Conservation (phyloP, 2,329 filamentous ascomycete genomes). For the Incumbomyces lentus region DNA sequence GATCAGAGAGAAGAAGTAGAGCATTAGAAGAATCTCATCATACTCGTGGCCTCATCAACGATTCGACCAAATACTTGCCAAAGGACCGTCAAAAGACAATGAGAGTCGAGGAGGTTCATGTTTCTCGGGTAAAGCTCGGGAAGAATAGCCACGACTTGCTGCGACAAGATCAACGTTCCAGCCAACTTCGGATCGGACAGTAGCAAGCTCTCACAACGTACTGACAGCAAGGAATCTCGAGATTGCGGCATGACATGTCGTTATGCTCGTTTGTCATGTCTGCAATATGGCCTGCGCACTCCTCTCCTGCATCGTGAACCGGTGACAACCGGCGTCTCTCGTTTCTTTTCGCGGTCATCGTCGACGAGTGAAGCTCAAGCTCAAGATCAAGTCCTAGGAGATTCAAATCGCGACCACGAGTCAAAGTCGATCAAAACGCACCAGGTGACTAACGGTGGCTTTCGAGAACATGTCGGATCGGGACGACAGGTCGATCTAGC, state of each 20-base stretch:
- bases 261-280: not conserved
- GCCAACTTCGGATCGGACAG: not conserved
- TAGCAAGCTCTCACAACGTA: too few relatives aligned
- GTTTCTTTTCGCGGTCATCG: not conserved
- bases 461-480: not conserved
- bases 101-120: not conserved
- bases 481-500: constrained; percentile 5
- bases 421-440: too few relatives aligned
- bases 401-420: too few relatives aligned
- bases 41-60: not conserved
- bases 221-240: not conserved
- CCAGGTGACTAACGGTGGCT: too few relatives aligned
- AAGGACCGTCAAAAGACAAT: not conserved
- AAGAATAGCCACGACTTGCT: not conserved
- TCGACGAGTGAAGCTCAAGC: not conserved
- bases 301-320: not conserved
- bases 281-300: not conserved
- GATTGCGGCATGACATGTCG: constrained; percentile 7
- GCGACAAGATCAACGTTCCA: not conserved
- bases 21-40: too few relatives aligned
- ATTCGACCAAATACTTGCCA: not conserved
- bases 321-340: not conserved
- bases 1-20: too few relatives aligned
- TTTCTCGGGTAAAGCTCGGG: too few relatives aligned
- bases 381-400: too few relatives aligned